A percentile compares a stretch with the other conserved stretches of the same genome.
phyloP scores from a whole-genome alignment of 2,329 filamentous ascomycete genomes.

The Pezicula carpinea region DNA sequence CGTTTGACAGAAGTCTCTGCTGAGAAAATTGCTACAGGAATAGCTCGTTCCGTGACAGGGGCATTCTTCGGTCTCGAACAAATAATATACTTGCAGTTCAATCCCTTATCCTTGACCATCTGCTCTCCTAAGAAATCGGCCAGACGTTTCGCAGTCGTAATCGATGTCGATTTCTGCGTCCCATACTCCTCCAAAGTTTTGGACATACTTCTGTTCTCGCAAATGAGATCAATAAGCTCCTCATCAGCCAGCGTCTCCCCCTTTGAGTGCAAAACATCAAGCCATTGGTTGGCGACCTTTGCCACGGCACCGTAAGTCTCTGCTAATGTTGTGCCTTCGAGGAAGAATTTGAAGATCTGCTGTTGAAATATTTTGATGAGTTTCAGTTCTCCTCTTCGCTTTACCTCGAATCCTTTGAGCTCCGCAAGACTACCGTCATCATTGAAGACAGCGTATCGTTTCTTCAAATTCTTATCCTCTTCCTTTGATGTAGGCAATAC shows the following conservation, averaged over 20 bases:
- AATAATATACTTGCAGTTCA: conserved; percentile 99
- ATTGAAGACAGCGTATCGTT: conserved; percentile 98
- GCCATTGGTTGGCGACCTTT: conserved; percentile 91
- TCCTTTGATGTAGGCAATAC: conserved; percentile 95
- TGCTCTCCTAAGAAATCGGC: conserved; percentile 96
- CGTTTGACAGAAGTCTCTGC: conserved; percentile 85
- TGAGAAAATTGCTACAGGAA: conserved; percentile 96
- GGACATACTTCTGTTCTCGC: conserved; percentile 96
- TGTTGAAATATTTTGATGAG: conserved; percentile 99
- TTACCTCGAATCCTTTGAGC: conserved; percentile 95
- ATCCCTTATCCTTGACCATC: conserved; percentile 98
- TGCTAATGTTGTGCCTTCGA: conserved; percentile 80
- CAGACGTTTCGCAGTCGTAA: conserved; percentile 90
- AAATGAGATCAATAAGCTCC: conserved; percentile 98
- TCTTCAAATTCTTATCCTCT: conserved; percentile 99
- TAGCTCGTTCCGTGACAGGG: conserved; percentile 88
- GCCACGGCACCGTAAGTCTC: conserved; percentile 92
- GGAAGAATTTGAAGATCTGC: conserved; percentile 98
- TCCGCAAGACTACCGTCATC: conserved; percentile 94
- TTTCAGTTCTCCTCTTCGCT: conserved; percentile 94
- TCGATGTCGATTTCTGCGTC: conserved; percentile 94
- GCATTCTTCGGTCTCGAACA: conserved; percentile 80
- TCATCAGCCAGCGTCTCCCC: conserved; percentile 90
- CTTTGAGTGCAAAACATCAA: conserved; percentile 88
- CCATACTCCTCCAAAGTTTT: conserved; percentile 98